Conservation (phyloP, 2,329 filamentous ascomycete species). For the Juglanconis oblonga region DNA sequence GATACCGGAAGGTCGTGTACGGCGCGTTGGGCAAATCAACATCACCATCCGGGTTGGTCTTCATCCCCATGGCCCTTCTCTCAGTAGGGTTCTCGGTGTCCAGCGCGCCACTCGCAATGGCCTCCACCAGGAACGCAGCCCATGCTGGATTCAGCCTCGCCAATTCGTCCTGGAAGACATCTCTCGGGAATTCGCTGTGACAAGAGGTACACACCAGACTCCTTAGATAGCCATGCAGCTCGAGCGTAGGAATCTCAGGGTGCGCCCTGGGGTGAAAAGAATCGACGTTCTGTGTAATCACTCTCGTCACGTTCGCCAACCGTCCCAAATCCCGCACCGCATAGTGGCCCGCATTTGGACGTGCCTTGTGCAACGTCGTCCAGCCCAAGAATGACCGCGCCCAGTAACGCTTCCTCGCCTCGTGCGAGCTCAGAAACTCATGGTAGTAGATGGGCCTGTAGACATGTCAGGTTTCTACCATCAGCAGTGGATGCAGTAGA, state of each 20-base stretch:
- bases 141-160: slow-evolving; percentile 81
- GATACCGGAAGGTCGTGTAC: slow-evolving; percentile 88
- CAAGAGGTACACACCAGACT: slow-evolving; percentile 80
- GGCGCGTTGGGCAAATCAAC: slow-evolving; percentile 84
- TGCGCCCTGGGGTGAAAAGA: slow-evolving; percentile 84
- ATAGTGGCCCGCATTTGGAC: slow-evolving; percentile 75
- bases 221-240: slow-evolving; percentile 88
- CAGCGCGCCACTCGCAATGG: slow-evolving; percentile 71
- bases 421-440: slow-evolving; percentile 80
- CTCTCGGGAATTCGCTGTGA: slow-evolving; percentile 65
- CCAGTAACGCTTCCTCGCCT: slow-evolving; percentile 91
- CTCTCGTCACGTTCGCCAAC: slow-evolving; percentile 68
- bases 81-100: slow-evolving; percentile 73
- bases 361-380: slow-evolving; percentile 75
- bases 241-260: slow-evolving; percentile 69
- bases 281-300: slow-evolving; percentile 96
- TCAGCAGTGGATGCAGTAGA: too few species aligned
- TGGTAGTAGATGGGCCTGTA: slow-evolving; percentile 82
- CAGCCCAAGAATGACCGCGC: slow-evolving; percentile 91
- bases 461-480: too few species aligned
- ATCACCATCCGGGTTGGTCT: slow-evolving; percentile 90
- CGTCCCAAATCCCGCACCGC: slow-evolving; percentile 70
- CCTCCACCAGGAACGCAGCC: slow-evolving; percentile 71
- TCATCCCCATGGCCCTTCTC: slow-evolving; percentile 65
- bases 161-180: slow-evolving; percentile 73